These are phyloP conservation scores for Fraxinus ornus DNA, from an alignment of 305 asterid species.

Conservation along the genomic window DNA sequence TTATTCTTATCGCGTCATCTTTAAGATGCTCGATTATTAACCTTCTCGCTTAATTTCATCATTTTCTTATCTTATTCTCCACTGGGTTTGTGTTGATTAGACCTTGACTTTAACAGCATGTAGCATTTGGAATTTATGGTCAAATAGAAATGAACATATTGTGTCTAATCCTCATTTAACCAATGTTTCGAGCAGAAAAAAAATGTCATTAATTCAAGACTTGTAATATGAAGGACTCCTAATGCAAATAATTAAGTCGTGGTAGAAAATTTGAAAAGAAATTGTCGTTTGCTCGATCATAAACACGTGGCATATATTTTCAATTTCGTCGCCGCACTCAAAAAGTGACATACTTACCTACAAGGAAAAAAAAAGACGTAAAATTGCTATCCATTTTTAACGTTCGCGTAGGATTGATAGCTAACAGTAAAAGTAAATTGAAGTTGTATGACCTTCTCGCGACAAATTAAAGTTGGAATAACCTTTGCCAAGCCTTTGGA, in stretches of 20 bases:
- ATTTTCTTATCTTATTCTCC: neutral
- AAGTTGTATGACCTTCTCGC: neutral
- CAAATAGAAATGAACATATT: conserved; percentile 25
- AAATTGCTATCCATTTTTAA: too few relatives aligned
- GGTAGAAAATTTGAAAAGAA: neutral
- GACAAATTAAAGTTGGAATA: conserved; percentile 14
- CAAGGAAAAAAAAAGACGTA: too few relatives aligned
- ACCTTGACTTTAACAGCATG: conserved; percentile 13
- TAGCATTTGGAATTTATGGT: conserved; percentile 19
- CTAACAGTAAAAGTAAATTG: neutral
- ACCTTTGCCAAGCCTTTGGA: conserved; percentile 28
- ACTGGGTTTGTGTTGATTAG: conserved; percentile 8
- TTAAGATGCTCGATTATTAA: conserved; percentile 13
- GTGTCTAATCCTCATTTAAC: conserved; percentile 24
- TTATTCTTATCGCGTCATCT: neutral
- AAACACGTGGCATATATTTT: too few relatives aligned
- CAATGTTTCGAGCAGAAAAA: conserved; percentile 2
- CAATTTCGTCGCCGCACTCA: too few relatives aligned
- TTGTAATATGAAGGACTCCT: neutral
- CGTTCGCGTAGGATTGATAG: too few relatives aligned
- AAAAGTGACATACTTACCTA: too few relatives aligned
- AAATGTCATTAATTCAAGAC: neutral
- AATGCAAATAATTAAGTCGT: too few relatives aligned
- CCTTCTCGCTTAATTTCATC: neutral
- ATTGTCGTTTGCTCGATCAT: neutral